phyloP scores from a whole-genome alignment of 306 rosid species.

The Prunus kanzakura region DNA sequence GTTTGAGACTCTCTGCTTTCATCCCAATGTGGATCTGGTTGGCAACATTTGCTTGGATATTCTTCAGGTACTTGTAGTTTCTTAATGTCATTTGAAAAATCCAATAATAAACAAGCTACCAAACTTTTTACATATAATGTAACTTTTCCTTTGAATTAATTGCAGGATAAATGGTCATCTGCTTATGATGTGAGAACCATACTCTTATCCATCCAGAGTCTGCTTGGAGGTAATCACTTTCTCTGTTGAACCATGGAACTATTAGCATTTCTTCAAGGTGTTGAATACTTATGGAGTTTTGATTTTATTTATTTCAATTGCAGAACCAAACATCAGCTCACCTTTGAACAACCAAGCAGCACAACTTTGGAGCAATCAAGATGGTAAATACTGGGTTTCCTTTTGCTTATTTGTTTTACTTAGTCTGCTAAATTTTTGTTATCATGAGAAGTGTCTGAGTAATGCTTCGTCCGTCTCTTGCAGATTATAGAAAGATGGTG shows the following conservation, averaged over 20 bases:
- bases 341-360: slow-evolving; percentile 95
- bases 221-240: slow-evolving; percentile 71
- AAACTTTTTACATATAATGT: not conserved
- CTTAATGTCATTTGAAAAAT: not conserved
- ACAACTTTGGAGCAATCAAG: slow-evolving; percentile 88
- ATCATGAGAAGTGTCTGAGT: not conserved
- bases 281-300: not conserved
- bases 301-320: not conserved
- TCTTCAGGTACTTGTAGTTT: slow-evolving; percentile 65
- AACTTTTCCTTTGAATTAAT: not conserved
- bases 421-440: not conserved
- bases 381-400: slow-evolving; percentile 43
- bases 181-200: slow-evolving; percentile 84
- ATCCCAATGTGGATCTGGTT: slow-evolving; percentile 79
- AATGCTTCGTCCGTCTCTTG: slow-evolving; percentile 5
- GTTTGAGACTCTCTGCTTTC: slow-evolving; percentile 82
- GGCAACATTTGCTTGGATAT: slow-evolving; percentile 97
- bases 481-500: slow-evolving; percentile 94
- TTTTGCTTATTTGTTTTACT: not conserved
- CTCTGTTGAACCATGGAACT: not conserved
- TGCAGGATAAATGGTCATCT: slow-evolving; percentile 83
- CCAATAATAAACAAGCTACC: too few species aligned
- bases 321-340: slow-evolving; percentile 89
- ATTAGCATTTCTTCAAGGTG: not conserved
- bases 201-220: slow-evolving; percentile 74